These are phyloP conservation scores for Ceriops zippeliana DNA, from an alignment of 345 rosid genomes.

Conservation along the genomic window DNA sequence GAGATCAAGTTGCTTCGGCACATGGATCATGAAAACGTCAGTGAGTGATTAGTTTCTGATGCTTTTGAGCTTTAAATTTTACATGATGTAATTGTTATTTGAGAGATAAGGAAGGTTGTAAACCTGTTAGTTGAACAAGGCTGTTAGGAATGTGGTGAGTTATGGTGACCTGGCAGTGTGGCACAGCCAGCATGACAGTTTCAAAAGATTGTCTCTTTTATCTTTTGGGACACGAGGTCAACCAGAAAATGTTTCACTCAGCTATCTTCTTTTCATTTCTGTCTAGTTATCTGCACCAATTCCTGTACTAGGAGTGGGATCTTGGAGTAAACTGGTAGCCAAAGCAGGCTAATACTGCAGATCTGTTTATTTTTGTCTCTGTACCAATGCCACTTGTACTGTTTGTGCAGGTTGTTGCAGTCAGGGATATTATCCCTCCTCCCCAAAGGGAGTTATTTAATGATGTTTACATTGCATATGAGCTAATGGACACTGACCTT, in stretches of 20 bases:
- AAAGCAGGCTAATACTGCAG: too few species aligned
- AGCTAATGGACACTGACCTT: slow-evolving; percentile 75
- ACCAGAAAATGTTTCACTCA: not conserved
- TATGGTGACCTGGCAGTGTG: too few species aligned
- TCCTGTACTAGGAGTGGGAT: too few species aligned
- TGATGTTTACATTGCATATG: slow-evolving; percentile 89
- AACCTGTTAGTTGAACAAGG: not conserved
- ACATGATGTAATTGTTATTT: not conserved
- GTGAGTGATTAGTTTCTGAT: slow-evolving; percentile 38
- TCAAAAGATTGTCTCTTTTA: too few species aligned
- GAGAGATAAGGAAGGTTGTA: not conserved
- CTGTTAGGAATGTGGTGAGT: not conserved
- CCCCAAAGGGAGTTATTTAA: slow-evolving; percentile 58
- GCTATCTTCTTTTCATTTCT: not conserved
- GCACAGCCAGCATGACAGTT: too few species aligned
- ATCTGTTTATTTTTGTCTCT: not conserved
- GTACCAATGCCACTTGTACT: not conserved
- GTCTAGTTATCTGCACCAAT: not conserved
- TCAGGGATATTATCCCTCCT: slow-evolving; percentile 86
- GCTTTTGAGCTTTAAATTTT: not conserved
- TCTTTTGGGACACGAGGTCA: not conserved
- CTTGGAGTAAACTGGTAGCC: too few species aligned
- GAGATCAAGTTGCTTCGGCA: slow-evolving; percentile 97
- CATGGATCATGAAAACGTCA: slow-evolving; percentile 91
- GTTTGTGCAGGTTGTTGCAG: slow-evolving; percentile 70